These are phyloP conservation scores for Blastomyces gilchristii DNA, from an alignment of 2,329 filamentous ascomycete genomes.

Conservation along the genomic window DNA sequence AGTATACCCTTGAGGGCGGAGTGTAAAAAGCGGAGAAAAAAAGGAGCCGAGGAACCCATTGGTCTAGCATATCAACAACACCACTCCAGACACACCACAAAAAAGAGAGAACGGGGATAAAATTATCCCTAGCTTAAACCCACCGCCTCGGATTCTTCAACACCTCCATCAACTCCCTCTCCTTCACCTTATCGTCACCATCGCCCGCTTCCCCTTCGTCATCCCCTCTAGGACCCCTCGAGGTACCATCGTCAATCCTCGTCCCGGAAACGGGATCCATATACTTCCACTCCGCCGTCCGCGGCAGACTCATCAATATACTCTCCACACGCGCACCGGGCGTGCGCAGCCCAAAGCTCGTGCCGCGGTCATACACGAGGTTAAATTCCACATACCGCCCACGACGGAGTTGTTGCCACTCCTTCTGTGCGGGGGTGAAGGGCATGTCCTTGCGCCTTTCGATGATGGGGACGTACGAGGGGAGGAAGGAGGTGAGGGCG, in stretches of 20 bases:
- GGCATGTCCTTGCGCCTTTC: slow-evolving; percentile 84
- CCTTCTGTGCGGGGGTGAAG: slow-evolving; percentile 74
- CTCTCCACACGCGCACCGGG: slow-evolving; percentile 88
- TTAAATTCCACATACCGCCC: slow-evolving; percentile 99
- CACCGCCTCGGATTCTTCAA: slow-evolving; percentile 53
- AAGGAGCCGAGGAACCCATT: neutral
- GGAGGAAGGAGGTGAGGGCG: slow-evolving; percentile 75
- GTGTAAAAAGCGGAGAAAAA: neutral
- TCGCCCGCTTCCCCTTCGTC: slow-evolving; percentile 44
- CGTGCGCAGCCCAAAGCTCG: slow-evolving; percentile 85
- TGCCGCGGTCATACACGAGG: slow-evolving; percentile 90
- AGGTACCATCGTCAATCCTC: slow-evolving; percentile 24
- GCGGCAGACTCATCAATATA: slow-evolving; percentile 90
- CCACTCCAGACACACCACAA: neutral
- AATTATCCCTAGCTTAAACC: slow-evolving; percentile 32
- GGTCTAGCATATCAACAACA: neutral
- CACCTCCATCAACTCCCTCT: slow-evolving; percentile 70
- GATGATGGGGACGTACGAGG: slow-evolving; percentile 82
- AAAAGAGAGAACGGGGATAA: slow-evolving; percentile 10
- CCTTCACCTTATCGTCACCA: slow-evolving; percentile 36
- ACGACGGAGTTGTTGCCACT: slow-evolving; percentile 89
- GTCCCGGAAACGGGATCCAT: slow-evolving; percentile 58
- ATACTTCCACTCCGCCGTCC: slow-evolving; percentile 90
- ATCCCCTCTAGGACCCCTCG: slow-evolving; percentile 43
- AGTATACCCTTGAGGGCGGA: neutral